These are phyloP conservation scores for Auxenochlorella pyrenoidosa DNA, from an alignment of 139 green algal genomes.

Conservation along the genomic window DNA sequence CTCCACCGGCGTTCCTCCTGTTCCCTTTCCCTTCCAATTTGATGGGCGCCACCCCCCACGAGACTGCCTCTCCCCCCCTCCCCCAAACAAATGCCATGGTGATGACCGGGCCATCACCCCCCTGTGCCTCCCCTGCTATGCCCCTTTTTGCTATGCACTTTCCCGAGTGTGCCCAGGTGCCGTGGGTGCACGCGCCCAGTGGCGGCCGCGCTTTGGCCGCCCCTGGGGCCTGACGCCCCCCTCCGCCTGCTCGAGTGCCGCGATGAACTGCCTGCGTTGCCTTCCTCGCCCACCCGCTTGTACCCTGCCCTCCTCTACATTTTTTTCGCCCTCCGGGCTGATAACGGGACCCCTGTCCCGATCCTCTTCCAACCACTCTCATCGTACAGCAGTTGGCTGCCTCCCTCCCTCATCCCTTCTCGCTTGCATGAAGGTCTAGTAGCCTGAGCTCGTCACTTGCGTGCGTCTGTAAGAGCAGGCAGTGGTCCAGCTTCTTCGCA, in stretches of 20 bases:
- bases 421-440: no score
- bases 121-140: background rate
- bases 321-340: background rate
- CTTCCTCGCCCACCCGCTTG: background rate
- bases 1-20: background rate
- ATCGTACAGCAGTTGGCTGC: no score
- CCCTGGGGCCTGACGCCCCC: background rate
- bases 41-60: constrained; percentile 3
- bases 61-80: constrained; percentile 18
- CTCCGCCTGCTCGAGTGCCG: background rate
- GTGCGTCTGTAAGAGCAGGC: no score
- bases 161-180: constrained; percentile 5
- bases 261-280: background rate
- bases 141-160: constrained; percentile 21
- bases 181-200: background rate
- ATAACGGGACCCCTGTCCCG: no score
- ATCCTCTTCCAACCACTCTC: no score
- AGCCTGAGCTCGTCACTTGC: no score
- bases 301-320: background rate
- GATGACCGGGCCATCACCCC: constrained; percentile 6
- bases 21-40: constrained; percentile 12
- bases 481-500: no score
- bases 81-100: constrained; percentile 23
- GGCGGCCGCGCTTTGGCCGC: background rate
- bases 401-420: no score